Evolutionary conservation across 805 yeast species (phyloP).

Genomic region (Brettanomyces anomalus): DNA sequence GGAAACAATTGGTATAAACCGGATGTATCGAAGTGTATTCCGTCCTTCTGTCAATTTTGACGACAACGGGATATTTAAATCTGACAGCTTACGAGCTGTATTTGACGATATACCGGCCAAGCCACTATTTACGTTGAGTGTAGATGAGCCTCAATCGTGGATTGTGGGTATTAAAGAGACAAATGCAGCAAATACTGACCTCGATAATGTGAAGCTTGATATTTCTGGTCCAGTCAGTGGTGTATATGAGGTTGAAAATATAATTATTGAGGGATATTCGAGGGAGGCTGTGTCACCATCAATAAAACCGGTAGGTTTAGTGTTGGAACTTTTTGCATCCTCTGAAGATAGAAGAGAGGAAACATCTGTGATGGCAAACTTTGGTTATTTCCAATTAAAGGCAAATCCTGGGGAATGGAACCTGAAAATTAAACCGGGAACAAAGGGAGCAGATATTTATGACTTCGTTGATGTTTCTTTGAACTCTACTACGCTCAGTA

Average conservation of each 20-base stretch:
- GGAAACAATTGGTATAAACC: slow-evolving; percentile 37
- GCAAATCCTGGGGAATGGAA: slow-evolving; percentile 66
- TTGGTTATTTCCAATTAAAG: slow-evolving; percentile 78
- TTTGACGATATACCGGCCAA: slow-evolving; percentile 45
- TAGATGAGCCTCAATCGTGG: slow-evolving; percentile 65
- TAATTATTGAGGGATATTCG: slow-evolving; percentile 68
- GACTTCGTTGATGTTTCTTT: slow-evolving; percentile 18
- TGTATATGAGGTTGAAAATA: slow-evolving; percentile 38
- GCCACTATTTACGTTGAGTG: slow-evolving; percentile 42
- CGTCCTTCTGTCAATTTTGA: slow-evolving; percentile 27
- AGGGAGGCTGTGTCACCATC: slow-evolving; percentile 28
- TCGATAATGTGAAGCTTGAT: slow-evolving; percentile 48
- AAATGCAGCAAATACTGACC: slow-evolving; percentile 39
- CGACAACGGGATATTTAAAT: slow-evolving; percentile 19
- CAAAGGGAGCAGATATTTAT: slow-evolving; percentile 35
- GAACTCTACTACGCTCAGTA: background rate
- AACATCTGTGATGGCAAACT: slow-evolving; percentile 66
- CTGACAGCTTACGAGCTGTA: slow-evolving; percentile 15
- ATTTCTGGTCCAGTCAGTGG: slow-evolving; percentile 36
- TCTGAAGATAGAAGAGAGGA: slow-evolving; percentile 28
- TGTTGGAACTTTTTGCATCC: slow-evolving; percentile 29
- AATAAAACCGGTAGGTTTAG: slow-evolving; percentile 42
- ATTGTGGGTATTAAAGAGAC: slow-evolving; percentile 39
- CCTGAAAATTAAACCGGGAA: slow-evolving; percentile 33
- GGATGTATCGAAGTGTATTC: slow-evolving; percentile 47